phyloP scores from a whole-genome alignment of 2,329 filamentous ascomycete genomes.

The Lasiodiplodia sp. region DNA sequence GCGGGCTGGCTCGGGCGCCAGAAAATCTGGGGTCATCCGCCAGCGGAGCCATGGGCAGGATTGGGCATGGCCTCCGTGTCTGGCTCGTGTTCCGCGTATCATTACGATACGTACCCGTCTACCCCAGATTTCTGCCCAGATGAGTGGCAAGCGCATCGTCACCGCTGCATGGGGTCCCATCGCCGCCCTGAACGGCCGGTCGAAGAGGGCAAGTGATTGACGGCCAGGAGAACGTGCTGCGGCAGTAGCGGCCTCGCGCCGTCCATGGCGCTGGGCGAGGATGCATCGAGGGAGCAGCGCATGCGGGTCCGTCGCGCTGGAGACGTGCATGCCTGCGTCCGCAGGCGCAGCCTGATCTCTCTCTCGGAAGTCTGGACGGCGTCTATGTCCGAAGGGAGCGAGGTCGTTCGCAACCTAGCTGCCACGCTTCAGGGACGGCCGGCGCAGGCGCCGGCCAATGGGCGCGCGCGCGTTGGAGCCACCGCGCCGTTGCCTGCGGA shows the following conservation, averaged over 20 bases:
- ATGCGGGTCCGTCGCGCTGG: slow-evolving; percentile 22
- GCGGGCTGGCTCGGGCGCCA: not conserved
- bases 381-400: slow-evolving; percentile 10
- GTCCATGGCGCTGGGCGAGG: slow-evolving; percentile 26
- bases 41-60: slow-evolving; percentile 20
- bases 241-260: slow-evolving; percentile 20
- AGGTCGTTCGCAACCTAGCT: slow-evolving; percentile 7
- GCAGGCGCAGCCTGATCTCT: slow-evolving; percentile 13
- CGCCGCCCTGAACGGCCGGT: slow-evolving; percentile 7
- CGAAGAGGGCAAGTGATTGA: slow-evolving; percentile 18
- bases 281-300: slow-evolving; percentile 22
- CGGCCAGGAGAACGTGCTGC: slow-evolving; percentile 24
- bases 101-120: slow-evolving; percentile 27
- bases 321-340: slow-evolving; percentile 18
- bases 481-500: slow-evolving; percentile 20
- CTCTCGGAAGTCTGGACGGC: slow-evolving; percentile 22
- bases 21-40: slow-evolving; percentile 28
- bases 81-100: slow-evolving; percentile 25
- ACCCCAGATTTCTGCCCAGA: slow-evolving; percentile 24
- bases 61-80: slow-evolving; percentile 20
- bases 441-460: slow-evolving; percentile 9
- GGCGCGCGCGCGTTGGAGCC: not conserved
- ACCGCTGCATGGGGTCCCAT: slow-evolving; percentile 17
- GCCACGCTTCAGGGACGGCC: slow-evolving; percentile 11
- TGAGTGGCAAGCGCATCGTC: slow-evolving; percentile 20